phyloP scores from a whole-genome alignment of 2,329 filamentous ascomycete genomes.

The Geosmithia morbida region DNA sequence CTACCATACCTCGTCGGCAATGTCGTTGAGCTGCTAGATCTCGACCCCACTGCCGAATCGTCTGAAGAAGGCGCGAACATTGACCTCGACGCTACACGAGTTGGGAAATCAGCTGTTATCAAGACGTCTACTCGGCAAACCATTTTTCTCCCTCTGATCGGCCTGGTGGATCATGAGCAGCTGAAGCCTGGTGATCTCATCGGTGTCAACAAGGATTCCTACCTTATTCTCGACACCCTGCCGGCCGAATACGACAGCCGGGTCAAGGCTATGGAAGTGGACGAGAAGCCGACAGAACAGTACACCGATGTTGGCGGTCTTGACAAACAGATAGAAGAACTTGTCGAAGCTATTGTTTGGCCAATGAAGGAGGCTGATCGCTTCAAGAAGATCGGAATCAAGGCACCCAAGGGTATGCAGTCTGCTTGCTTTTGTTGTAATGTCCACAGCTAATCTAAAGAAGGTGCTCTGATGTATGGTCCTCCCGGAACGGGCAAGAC shows the following conservation, averaged over 20 bases:
- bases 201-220: slow-evolving; percentile 98
- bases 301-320: slow-evolving; percentile 95
- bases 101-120: slow-evolving; percentile 97
- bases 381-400: slow-evolving; percentile 99
- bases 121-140: slow-evolving; percentile 98
- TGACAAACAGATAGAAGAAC: slow-evolving; percentile 97
- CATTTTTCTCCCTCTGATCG: slow-evolving; percentile 94
- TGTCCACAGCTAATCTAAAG: slow-evolving; percentile 13
- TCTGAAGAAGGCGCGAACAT: slow-evolving; percentile 98
- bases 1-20: slow-evolving; percentile 96
- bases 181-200: slow-evolving; percentile 94
- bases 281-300: slow-evolving; percentile 98
- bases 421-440: slow-evolving; percentile 63
- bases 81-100: slow-evolving; percentile 87
- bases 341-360: slow-evolving; percentile 97
- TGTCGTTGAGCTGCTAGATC: slow-evolving; percentile 90
- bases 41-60: slow-evolving; percentile 91
- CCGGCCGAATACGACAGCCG: slow-evolving; percentile 97
- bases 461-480: slow-evolving; percentile 96
- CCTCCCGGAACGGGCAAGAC: slow-evolving; percentile 85
- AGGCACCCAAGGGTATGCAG: slow-evolving; percentile 82
- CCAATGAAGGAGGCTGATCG: slow-evolving; percentile 99
- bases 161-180: slow-evolving; percentile 87
- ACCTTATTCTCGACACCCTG: slow-evolving; percentile 89
- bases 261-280: slow-evolving; percentile 99